Conservation (phyloP, 2,329 filamentous ascomycete genomes). For the Trichophaea hybrida region DNA sequence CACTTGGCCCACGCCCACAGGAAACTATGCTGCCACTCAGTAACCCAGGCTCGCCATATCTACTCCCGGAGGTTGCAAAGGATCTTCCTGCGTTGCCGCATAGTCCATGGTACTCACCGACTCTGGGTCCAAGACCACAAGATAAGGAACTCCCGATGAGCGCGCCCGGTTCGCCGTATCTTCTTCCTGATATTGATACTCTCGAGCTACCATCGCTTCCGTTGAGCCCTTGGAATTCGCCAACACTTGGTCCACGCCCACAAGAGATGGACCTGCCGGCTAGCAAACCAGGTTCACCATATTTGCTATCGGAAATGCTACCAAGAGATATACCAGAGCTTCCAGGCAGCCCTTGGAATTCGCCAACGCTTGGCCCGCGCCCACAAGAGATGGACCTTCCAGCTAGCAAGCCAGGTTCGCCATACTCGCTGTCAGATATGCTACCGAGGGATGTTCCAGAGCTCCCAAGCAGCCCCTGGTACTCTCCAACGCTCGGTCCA, state of each 20-base stretch:
- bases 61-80: slow-evolving; percentile 1
- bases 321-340: slow-evolving; percentile 9
- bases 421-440: background rate
- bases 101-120: background rate
- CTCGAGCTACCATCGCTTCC: background rate
- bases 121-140: background rate
- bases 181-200: background rate
- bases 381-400: slow-evolving; percentile 9
- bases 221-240: background rate
- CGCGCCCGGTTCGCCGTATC: slow-evolving; percentile 3
- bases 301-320: background rate
- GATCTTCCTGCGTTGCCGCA: background rate
- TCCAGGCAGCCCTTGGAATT: slow-evolving; percentile 11
- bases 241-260: slow-evolving; percentile 1
- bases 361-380: slow-evolving; percentile 11
- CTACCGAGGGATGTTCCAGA: slow-evolving; percentile 1
- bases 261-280: background rate
- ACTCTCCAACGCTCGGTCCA: slow-evolving; percentile 3
- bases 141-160: background rate
- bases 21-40: background rate
- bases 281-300: slow-evolving; percentile 1
- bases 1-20: background rate
- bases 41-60: slow-evolving; percentile 1
- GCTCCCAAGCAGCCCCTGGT: slow-evolving; percentile 2
- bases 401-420: background rate